phyloP scores from a whole-genome alignment of 352 stramenopile species.

The Blastocystis sp. region DNA sequence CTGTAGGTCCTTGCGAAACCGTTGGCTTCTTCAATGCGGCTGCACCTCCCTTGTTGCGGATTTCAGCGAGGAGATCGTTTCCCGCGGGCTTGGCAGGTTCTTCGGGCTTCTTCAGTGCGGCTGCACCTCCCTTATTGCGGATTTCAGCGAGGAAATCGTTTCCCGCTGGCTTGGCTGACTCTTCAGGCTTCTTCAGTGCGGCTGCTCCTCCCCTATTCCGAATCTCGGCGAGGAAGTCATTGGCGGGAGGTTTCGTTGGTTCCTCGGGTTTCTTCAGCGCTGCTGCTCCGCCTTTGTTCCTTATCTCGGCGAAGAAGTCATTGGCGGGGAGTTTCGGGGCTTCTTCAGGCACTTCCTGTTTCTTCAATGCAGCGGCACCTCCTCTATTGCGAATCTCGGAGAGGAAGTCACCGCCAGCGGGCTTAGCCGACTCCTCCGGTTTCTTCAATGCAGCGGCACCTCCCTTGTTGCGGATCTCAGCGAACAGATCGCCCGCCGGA shows the following conservation, averaged over 20 bases:
- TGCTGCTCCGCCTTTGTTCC: background rate
- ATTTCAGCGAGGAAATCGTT: no score
- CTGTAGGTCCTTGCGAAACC: no score
- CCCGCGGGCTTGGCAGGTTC: background rate
- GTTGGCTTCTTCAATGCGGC: background rate
- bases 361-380: background rate
- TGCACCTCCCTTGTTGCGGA: conserved; percentile 28
- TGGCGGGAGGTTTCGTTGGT: background rate
- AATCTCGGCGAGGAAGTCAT: background rate
- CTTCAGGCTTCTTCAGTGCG: no score
- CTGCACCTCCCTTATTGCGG: no score
- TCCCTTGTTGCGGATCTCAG: background rate
- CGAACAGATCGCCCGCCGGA: background rate
- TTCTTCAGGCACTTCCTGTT: background rate
- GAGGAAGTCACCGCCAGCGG: background rate
- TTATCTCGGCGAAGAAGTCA: background rate
- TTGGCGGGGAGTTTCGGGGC: background rate
- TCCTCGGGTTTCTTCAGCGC: no score
- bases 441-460: background rate
- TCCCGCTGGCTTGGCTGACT: no score
- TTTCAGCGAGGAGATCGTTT: conserved; percentile 26
- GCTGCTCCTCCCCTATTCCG: background rate
- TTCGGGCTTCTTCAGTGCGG: background rate
- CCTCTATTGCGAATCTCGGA: background rate
- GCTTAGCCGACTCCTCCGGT: background rate